phyloP scores from a whole-genome alignment of 2,329 filamentous ascomycete genomes.

The Rutstroemia sp. region DNA sequence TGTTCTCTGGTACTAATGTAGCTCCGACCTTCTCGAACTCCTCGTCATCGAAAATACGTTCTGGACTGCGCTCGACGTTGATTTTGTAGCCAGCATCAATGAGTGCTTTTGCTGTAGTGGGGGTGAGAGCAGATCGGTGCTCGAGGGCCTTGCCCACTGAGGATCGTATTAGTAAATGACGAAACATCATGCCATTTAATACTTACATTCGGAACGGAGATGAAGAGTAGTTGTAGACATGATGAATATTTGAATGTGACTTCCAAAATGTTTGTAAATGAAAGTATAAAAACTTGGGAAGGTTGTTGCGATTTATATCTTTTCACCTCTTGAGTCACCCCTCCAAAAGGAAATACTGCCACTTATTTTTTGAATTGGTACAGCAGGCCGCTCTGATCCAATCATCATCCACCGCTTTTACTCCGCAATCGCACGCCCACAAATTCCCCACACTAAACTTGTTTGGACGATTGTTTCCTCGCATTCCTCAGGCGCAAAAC shows the following conservation, averaged over 20 bases:
- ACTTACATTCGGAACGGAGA: constrained; percentile 34
- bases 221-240: constrained; percentile 32
- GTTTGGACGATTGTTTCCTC: too few relatives aligned
- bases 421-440: neutral
- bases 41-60: constrained; percentile 55
- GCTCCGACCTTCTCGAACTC: constrained; percentile 59
- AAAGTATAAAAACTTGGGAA: neutral
- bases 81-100: constrained; percentile 63
- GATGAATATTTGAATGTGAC: constrained; percentile 19
- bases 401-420: neutral
- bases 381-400: neutral
- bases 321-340: neutral
- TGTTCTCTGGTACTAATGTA: constrained; percentile 56
- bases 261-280: neutral
- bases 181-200: constrained; percentile 15
- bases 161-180: constrained; percentile 22
- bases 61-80: constrained; percentile 59
- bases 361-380: too few relatives aligned
- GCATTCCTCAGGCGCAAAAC: neutral
- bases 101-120: constrained; percentile 47
- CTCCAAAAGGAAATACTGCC: too few relatives aligned
- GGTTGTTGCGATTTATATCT: neutral
- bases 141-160: constrained; percentile 34
- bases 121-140: constrained; percentile 34
- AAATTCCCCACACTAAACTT: neutral